Conservation (phyloP, 1,139 yeast genomes). For the Candida sanyaensis region DNA sequence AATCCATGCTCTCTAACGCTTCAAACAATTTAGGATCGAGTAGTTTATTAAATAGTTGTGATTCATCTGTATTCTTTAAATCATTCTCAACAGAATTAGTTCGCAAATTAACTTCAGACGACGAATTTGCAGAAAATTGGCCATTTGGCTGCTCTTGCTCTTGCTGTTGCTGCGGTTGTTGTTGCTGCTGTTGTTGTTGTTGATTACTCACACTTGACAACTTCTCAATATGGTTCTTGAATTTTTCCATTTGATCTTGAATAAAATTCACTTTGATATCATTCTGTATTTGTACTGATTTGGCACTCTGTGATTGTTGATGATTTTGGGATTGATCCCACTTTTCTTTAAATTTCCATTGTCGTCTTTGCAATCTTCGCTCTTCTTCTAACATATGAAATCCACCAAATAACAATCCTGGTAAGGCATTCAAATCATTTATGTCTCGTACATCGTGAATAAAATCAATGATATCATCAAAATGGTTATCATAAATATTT, state of each 20-base stretch:
- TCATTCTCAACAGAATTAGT: not conserved
- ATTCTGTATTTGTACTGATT: not conserved
- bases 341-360: constrained; percentile 21
- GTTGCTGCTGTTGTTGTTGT: not conserved
- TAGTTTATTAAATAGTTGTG: constrained; percentile 23
- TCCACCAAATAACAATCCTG: constrained; percentile 42
- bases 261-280: constrained; percentile 3
- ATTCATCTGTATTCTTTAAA: constrained; percentile 9
- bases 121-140: not conserved
- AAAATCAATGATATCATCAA: constrained; percentile 47
- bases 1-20: constrained; percentile 29
- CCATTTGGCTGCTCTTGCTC: not conserved
- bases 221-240: constrained; percentile 9
- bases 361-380: constrained; percentile 32
- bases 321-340: constrained; percentile 12
- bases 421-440: constrained; percentile 42
- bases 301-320: not conserved
- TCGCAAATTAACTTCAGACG: constrained; percentile 6
- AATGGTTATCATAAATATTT: constrained; percentile 56
- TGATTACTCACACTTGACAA: constrained; percentile 4
- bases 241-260: constrained; percentile 12
- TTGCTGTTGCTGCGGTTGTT: too few species aligned
- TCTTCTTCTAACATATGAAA: constrained; percentile 43
- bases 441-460: constrained; percentile 43
- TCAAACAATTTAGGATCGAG: constrained; percentile 34